Conservation (phyloP, 192 early-diverging fungal species). For the Entomortierella lignicola region DNA sequence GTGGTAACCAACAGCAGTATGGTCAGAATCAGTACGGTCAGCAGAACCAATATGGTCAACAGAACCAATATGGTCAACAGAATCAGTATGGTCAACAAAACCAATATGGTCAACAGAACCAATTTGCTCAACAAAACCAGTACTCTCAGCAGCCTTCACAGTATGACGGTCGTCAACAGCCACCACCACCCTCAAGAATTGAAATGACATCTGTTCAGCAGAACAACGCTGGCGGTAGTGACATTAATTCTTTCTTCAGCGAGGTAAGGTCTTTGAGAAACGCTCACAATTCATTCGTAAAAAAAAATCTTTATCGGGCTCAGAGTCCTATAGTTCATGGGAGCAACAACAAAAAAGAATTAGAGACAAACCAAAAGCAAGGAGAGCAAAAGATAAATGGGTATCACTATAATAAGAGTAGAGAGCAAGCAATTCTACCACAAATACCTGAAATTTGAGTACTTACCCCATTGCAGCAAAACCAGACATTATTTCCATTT, state of each 20-base stretch:
- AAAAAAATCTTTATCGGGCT: conserved; percentile 24
- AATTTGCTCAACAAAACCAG: conserved; percentile 42
- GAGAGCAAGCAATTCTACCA: background rate
- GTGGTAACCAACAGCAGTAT: conserved; percentile 1
- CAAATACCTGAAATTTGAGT: background rate
- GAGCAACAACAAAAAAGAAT: conserved; percentile 15
- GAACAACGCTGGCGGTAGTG: conserved; percentile 18
- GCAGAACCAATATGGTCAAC: conserved; percentile 32
- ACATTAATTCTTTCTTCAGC: conserved; percentile 48
- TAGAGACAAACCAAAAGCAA: conserved; percentile 19
- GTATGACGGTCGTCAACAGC: conserved; percentile 30
- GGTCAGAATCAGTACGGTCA: conserved; percentile 14
- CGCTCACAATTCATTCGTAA: background rate
- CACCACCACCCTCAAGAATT: conserved; percentile 26
- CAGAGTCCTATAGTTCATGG: background rate
- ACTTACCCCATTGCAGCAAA: no score
- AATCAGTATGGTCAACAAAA: conserved; percentile 33
- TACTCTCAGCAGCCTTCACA: conserved; percentile 37
- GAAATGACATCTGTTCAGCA: conserved; percentile 37
- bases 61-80: conserved; percentile 25
- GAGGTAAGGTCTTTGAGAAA: conserved; percentile 22
- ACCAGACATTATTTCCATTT: no score
- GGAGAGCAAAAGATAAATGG: conserved; percentile 14
- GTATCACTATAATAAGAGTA: background rate
- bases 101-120: conserved; percentile 25